Base-by-base conservation (phyloP, 169 alveolate species). In the Plasmodium blacklocki region DNA sequence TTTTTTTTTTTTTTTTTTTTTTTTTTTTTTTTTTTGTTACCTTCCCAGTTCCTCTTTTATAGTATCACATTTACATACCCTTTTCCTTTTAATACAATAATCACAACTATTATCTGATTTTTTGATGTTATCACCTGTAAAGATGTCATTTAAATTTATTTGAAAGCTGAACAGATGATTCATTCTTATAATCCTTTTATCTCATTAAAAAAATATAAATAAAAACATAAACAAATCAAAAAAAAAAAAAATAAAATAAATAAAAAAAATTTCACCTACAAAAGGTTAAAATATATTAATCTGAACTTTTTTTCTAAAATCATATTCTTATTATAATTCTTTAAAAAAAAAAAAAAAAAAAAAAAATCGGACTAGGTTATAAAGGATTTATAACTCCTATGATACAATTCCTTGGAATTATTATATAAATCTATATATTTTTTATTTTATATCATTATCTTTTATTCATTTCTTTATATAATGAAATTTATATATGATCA, bases 31-130 rank as follows among this genome's bases (percentile, higher is more conserved):
- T 26, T 23, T 15, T 14, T 26, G 39, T 60, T 71, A 85, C 92
- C 92, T 70, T 60, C 92, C 92, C 9, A 85, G 47, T 52, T 85
- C 92, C 74, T 71, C 72, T 63, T 67, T 58, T 29, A 85, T 85
- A 19, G 87, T 85, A 4, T 85, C 92, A 52, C 92, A 85, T 47
- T 66, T 85, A 63, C 92, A 85, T 43, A 85, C 59, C 12, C 92
- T 47, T 74, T 71, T 85, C 63, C 92, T 60, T 54, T 72, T 85
- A 49, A 62, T 12, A 67, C 92, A 85, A 32, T 85, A 71, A 12
- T 85, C 85, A 54, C 92, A 85, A 63, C 75, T 58, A 7, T 23
- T 85, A 7, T 85, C 87, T 1, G 92, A 85, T 2, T 71, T 71
- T 18, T 62, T 54, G 7, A 85, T 43, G 15, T 85, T 39, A 71